These are phyloP conservation scores for Clavariopsis aquatica DNA, from an alignment of 495 filamentous ascomycete genomes.

Conservation along the genomic window DNA sequence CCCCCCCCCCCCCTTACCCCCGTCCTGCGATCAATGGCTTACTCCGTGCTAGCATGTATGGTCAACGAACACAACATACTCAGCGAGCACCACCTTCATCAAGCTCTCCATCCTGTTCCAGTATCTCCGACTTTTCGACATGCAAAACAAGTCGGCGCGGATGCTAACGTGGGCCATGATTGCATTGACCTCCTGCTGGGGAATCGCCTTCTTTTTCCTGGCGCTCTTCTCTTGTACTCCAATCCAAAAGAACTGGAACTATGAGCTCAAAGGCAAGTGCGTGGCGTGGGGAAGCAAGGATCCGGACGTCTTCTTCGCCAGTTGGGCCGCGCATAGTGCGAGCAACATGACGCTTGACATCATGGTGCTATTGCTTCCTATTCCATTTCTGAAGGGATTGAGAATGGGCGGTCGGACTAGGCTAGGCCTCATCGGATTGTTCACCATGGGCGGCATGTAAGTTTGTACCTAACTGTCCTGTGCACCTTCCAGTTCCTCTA, in stretches of 20 bases:
- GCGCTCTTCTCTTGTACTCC: constrained; percentile 31
- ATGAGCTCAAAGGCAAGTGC: constrained; percentile 17
- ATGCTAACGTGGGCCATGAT: constrained; percentile 16
- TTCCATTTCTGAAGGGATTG: constrained; percentile 29
- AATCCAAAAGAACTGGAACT: constrained; percentile 36
- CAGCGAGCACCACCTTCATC: constrained; percentile 31
- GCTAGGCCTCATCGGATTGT: constrained; percentile 22
- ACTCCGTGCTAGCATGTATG: constrained; percentile 23
- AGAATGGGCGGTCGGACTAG: constrained; percentile 17
- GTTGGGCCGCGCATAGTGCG: constrained; percentile 21
- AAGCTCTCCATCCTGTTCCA: constrained; percentile 36
- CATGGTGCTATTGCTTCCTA: constrained; percentile 15
- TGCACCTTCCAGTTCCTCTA: background rate
- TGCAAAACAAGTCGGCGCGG: constrained; percentile 8
- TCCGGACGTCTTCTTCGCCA: constrained; percentile 20
- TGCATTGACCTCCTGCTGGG: constrained; percentile 18
- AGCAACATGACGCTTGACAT: constrained; percentile 36
- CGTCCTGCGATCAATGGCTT: background rate
- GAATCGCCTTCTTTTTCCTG: constrained; percentile 29
- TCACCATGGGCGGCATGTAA: constrained; percentile 34
- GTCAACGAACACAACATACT: constrained; percentile 31
- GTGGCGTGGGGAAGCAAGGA: constrained; percentile 34
- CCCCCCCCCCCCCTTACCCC: too few relatives aligned
- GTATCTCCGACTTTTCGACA: constrained; percentile 35
- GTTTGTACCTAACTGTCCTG: background rate